Conservation (phyloP, 169 alveolate genomes). For the Plasmodium billcollinsi region DNA sequence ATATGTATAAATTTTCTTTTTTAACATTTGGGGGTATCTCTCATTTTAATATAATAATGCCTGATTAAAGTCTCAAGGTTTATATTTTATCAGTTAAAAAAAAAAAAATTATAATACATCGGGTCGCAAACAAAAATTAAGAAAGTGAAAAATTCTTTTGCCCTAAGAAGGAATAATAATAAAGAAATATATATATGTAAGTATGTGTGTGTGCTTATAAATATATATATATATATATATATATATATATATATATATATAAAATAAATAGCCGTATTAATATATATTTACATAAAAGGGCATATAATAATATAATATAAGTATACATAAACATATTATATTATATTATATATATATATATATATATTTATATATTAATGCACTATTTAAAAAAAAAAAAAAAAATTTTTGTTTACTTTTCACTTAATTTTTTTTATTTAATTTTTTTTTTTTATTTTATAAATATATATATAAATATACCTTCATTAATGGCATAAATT, state of each 20-base stretch:
- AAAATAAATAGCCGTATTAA: conserved; percentile 3
- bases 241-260: conserved; percentile 1
- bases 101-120: no score
- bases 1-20: background rate
- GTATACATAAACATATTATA: conserved; percentile 8
- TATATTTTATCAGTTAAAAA: no score
- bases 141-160: conserved; percentile 70
- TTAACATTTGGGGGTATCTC: no score
- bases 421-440: no score
- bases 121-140: conserved; percentile 2
- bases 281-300: background rate
- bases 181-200: background rate
- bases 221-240: background rate
- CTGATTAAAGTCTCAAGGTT: no score
- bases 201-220: background rate
- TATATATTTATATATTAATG: conserved; percentile 24
- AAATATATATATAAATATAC: conserved; percentile 85
- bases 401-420: background rate
- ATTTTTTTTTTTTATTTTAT: no score
- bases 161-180: conserved; percentile 21
- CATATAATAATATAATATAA: conserved; percentile 10
- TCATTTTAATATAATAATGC: no score
- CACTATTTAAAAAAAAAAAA: conserved; percentile 31
- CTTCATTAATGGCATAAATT: conserved; percentile 93
- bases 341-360: background rate